Evolutionary conservation across 352 stramenopile genomes (phyloP), one percentile per base, ranked within the genome.

Genomic region (Plasmopara viticola): DNA sequence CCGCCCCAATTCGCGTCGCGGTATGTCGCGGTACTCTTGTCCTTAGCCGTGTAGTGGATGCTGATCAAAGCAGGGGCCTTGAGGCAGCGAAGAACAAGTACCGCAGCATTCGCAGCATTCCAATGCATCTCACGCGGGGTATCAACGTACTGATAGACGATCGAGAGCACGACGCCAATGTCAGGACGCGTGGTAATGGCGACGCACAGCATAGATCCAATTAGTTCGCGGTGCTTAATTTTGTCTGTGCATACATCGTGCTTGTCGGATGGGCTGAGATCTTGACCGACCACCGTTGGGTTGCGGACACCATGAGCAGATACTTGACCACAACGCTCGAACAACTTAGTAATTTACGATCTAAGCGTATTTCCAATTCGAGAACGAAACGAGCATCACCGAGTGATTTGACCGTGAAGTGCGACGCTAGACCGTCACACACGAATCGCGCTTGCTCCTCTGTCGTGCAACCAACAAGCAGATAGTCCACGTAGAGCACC

Each of bases 161-260:
- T 20, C 2, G 2, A 20, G 1, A 64, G 9, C 14, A 34, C 39
- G 9, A 50, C 28, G 13, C 28, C 43, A n/a, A 60, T 62, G 39
- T 71, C 58, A 4, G 45, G 54, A 13, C 41, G 29, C 6, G 53
- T 68, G 5, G 45, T 40, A 44, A 68, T 68, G 0, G 58, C 63
- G 0, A 65, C 42, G 15, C 68, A 64, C 15, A 67, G 25, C 0
- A 68, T 6, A 9, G 46, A 64, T 0, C 44, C 48, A 13, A 62
- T 28, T 5, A 62, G 30, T 38, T 60, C 44, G 8, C 53, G 60
- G 37, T 49, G 64, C 6, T 13, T n/a, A 13, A 10, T 49, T 4
- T 34, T 33, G 4, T 28, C 9, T 4, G 30, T 33, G 5, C 10
- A 5, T 3, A 7, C 17, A 9, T 2, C 14, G 20, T 46, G 2